phyloP scores from a whole-genome alignment of 2,329 filamentous ascomycete species.

The Aulographum hederae region DNA sequence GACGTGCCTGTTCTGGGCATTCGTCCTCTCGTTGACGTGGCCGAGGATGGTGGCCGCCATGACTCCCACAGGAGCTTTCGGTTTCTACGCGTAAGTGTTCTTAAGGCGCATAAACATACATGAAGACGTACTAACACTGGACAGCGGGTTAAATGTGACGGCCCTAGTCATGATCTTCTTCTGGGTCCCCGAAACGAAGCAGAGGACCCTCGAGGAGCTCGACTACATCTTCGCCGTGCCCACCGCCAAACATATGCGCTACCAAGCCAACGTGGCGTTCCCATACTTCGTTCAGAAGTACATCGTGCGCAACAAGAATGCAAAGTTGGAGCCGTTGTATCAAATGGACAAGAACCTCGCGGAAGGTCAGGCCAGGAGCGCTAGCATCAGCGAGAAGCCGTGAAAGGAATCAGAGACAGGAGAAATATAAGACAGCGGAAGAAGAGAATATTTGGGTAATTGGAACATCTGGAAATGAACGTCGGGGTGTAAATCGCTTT shows the following conservation, averaged over 20 bases:
- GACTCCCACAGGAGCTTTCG: constrained; percentile 35
- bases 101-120: too few relatives aligned
- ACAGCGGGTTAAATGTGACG: constrained; percentile 38
- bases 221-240: constrained; percentile 32
- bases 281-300: constrained; percentile 29
- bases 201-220: constrained; percentile 28
- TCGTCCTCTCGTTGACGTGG: constrained; percentile 45
- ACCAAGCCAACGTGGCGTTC: constrained; percentile 19
- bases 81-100: constrained; percentile 46
- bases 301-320: constrained; percentile 18
- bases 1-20: constrained; percentile 41
- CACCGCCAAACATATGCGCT: constrained; percentile 20
- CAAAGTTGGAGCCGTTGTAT: constrained; percentile 17
- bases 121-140: too few relatives aligned
- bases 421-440: too few relatives aligned
- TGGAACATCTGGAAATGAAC: too few relatives aligned
- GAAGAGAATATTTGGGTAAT: too few relatives aligned
- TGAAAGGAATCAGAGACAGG: too few relatives aligned
- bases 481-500: too few relatives aligned
- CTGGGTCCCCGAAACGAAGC: constrained; percentile 31
- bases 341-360: constrained; percentile 12
- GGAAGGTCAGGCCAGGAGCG: not conserved
- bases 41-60: constrained; percentile 36
- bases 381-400: too few relatives aligned
- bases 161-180: constrained; percentile 47